Evolutionary conservation across 495 filamentous ascomycete species (phyloP), one percentile per base, ranked within the genome.

Genomic region (Bombardia bombarda): DNA sequence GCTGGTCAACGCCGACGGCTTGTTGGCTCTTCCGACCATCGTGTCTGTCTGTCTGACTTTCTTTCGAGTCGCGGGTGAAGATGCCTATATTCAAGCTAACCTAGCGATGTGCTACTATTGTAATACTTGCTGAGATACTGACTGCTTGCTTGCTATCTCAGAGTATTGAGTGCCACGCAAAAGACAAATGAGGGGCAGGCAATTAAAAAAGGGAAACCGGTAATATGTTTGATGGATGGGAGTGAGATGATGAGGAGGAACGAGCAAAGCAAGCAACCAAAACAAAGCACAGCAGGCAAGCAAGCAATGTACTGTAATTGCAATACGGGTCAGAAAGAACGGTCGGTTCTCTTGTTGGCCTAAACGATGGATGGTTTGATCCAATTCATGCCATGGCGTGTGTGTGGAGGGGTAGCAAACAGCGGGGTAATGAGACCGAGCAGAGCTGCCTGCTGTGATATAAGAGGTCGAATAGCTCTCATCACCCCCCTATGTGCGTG

Each of bases 1-100:
- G 44, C 81, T 74, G 26, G 84, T 72, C 52, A 96, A 80, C 20
- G 85, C 79, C 36, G 79, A 65, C 22, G 90, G 89, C 56, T 89
- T 92, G 62, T 92, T 85, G 40, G 72, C 72, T 57, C 90, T 82
- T 50, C 89, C 86, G 70, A 94, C 89, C 79, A 83, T 85, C 43
- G 38, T 70, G 26, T 14, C 3, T 30, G 36, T 45, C 42, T 51
- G 32, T 22, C 13, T 20, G n/a, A 31, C 1, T 10, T 35, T 45
- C 28, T 25, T 33, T 35, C 7, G 1, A 13, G 21, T 22, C 13
- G 18, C 13, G 14, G 10, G 16, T 8, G 28, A 10, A 16, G 22
- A 13, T 24, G 23, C 36, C 36, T 13, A 38, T 21, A 24, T 38
- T 13, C 36, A 38, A 38, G 22, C 36, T n/a, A n/a, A n/a, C n/a